Evolutionary conservation across 768 basidiomycete species (phyloP), one percentile per base, ranked within the genome.

Genomic region (Phlegmacium glaucopus): DNA sequence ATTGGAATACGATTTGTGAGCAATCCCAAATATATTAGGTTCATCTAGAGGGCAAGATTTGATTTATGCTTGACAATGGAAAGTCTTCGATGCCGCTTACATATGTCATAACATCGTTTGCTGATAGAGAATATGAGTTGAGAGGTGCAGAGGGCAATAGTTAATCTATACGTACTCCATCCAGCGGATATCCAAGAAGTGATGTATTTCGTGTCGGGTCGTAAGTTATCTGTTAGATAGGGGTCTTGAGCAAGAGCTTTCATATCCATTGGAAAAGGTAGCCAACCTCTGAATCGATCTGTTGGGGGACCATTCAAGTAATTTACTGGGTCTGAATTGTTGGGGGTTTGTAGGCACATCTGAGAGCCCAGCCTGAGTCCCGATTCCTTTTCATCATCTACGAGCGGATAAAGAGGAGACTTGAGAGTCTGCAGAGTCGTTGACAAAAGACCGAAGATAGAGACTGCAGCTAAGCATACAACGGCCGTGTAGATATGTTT

Each of bases 71-170:
- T 34, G 32, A 6, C 32, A n/a, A 34, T 34, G 11, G 32, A 10
- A 10, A 4, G 10, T 34, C 32, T 34, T 22, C 6, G 32, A 34
- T 34, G 3, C 32, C 11, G 32, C 75, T 54, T 49, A 80, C 80
- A 58, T 81, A 83, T 47, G 85, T 85, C 79, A 87, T 85, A 26
- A 87, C 83, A 66, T 87, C 85, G 70, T 88, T 88, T 6, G 85
- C 85, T 87, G 54, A 13, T 45, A 52, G 25, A 84, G 77, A 62
- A 82, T 80, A 68, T 84, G 82, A 13, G 83, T 52, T 27, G 44
- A 46, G 50, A 38, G 34, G 18, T 17, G 30, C 12, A 38, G 18
- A 35, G 9, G 36, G 50, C 15, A 41, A 52, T 49, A 36, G 2
- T 47, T 11, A 26, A 38, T 30, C 25, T 36, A 40, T 26, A 74